Evolutionary conservation across 1,139 yeast genomes (phyloP).

Genomic region (Candida sp.): DNA sequence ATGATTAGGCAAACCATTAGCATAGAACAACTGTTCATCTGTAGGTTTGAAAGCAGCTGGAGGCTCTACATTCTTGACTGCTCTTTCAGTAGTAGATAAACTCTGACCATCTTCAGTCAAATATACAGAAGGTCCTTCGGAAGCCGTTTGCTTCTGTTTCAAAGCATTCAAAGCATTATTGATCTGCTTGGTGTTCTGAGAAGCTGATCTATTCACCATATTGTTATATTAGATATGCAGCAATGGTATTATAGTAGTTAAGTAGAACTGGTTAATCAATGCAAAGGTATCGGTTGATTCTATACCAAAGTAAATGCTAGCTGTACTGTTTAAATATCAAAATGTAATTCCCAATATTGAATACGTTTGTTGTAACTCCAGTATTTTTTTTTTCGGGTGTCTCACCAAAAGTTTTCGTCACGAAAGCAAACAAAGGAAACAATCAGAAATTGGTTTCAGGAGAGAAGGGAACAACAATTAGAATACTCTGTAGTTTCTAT

Average conservation of each 20-base stretch:
- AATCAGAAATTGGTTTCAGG: no score
- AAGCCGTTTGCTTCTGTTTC: constrained; percentile 41
- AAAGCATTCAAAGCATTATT: constrained; percentile 81
- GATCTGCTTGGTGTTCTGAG: constrained; percentile 52
- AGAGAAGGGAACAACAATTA: no score
- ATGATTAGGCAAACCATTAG: constrained; percentile 69
- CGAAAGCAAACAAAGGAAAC: no score
- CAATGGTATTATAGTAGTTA: background rate
- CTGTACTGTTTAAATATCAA: no score
- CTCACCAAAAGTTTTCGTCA: no score
- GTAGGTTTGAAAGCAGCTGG: constrained; percentile 68
- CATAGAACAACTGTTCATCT: constrained; percentile 63
- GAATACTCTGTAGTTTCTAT: no score
- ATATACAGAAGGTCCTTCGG: constrained; percentile 51
- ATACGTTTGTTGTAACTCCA: no score
- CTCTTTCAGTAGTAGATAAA: constrained; percentile 67
- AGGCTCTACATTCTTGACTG: constrained; percentile 59
- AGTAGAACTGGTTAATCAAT: background rate
- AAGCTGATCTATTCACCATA: constrained; percentile 4
- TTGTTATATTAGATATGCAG: background rate
- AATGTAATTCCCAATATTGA: no score
- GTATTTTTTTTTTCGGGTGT: no score
- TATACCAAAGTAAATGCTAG: no score
- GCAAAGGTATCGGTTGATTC: no score
- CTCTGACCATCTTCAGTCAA: constrained; percentile 67